Conservation (phyloP, 1,139 yeast genomes). For the Candida sp. region DNA sequence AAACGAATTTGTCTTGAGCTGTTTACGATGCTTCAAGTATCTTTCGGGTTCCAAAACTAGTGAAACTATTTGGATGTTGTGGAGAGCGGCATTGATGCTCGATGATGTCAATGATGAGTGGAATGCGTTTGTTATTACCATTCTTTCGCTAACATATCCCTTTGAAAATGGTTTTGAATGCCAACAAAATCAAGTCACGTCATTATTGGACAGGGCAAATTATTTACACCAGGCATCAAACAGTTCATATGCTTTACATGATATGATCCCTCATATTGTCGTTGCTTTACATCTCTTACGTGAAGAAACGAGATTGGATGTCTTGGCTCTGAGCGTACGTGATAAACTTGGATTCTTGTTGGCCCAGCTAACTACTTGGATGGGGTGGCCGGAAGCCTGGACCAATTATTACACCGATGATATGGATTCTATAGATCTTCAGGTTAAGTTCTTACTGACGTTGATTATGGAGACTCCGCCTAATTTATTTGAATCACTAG, state of each 20-base stretch:
- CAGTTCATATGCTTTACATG: slow-evolving; percentile 38
- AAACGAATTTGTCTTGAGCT: slow-evolving; percentile 34
- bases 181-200: slow-evolving; percentile 33
- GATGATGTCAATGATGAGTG: slow-evolving; percentile 51
- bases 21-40: slow-evolving; percentile 49
- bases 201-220: slow-evolving; percentile 36
- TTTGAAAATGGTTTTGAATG: slow-evolving; percentile 19
- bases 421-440: slow-evolving; percentile 17
- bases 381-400: slow-evolving; percentile 80
- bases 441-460: slow-evolving; percentile 33
- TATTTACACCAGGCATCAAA: slow-evolving; percentile 22
- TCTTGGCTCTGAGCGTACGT: slow-evolving; percentile 35
- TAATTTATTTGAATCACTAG: slow-evolving; percentile 49
- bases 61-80: slow-evolving; percentile 57
- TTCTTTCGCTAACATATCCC: slow-evolving; percentile 48
- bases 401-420: slow-evolving; percentile 47
- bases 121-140: slow-evolving; percentile 55
- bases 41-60: slow-evolving; percentile 57
- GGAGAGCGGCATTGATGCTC: slow-evolving; percentile 57
- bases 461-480: slow-evolving; percentile 52
- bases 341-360: slow-evolving; percentile 49
- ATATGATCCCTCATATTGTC: slow-evolving; percentile 59
- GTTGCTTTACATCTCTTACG: slow-evolving; percentile 70
- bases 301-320: slow-evolving; percentile 69
- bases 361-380: slow-evolving; percentile 61